phyloP scores from a whole-genome alignment of 306 rosid species.

The Spatholobus suberectus region DNA sequence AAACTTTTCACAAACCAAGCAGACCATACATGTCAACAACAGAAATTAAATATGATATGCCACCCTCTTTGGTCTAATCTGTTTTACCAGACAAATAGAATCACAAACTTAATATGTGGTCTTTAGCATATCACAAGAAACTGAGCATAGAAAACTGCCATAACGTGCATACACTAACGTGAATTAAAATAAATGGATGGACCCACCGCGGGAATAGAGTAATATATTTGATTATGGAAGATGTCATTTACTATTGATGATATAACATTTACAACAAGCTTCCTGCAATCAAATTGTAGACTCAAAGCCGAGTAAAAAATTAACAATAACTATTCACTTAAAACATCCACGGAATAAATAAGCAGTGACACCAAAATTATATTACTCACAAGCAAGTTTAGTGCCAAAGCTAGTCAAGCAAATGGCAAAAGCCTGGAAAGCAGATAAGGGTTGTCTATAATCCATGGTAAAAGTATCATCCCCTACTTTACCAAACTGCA shows the following conservation, averaged over 20 bases:
- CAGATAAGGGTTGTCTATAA: slow-evolving; percentile 92
- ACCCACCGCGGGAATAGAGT: background rate
- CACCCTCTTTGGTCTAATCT: background rate
- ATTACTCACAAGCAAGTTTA: slow-evolving; percentile 94
- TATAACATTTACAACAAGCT: slow-evolving; percentile 61
- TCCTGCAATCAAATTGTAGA: slow-evolving; percentile 42
- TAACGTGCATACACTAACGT: background rate
- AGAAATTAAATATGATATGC: background rate
- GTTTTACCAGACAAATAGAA: slow-evolving; percentile 1
- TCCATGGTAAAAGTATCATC: slow-evolving; percentile 97
- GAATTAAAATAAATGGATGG: background rate
- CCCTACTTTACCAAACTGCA: slow-evolving; percentile 96
- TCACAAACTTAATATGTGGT: background rate
- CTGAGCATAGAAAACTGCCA: background rate
- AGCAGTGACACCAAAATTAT: slow-evolving; percentile 39
- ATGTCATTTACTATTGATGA: slow-evolving; percentile 45
- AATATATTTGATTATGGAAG: slow-evolving; percentile 31
- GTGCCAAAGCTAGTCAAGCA: slow-evolving; percentile 98
- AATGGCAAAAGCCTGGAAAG: slow-evolving; percentile 96
- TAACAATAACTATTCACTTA: slow-evolving; percentile 42
- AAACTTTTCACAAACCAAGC: no score
- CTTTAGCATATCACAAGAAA: background rate
- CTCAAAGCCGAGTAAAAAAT: slow-evolving; percentile 24
- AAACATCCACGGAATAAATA: slow-evolving; percentile 53
- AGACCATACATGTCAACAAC: no score